Evolutionary conservation across 306 rosid genomes (phyloP).

Genomic region (Nissolia schottii): DNA sequence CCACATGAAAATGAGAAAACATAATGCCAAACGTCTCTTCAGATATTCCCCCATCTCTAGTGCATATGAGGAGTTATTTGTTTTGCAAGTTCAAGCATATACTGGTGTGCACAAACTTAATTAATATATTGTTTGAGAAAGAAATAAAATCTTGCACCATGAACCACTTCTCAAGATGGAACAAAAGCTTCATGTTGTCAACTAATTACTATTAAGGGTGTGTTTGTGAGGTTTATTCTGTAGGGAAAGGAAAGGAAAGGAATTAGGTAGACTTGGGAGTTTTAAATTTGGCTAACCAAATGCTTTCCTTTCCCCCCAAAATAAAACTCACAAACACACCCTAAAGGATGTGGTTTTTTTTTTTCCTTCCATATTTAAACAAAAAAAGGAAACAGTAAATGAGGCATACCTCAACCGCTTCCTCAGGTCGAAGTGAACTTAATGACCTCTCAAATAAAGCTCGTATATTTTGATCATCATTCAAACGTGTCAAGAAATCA

Average conservation of each 20-base stretch:
- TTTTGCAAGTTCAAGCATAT: background rate
- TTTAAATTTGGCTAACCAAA: too few relatives aligned
- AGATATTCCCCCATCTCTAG: too few relatives aligned
- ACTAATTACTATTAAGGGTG: background rate
- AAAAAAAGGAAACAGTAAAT: slow-evolving; percentile 1
- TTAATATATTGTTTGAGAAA: background rate
- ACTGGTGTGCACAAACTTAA: too few relatives aligned
- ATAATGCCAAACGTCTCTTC: too few relatives aligned
- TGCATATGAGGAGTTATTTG: background rate
- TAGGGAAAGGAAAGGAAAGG: too few relatives aligned
- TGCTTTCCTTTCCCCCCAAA: too few relatives aligned
- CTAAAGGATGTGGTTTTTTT: background rate
- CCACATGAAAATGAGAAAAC: too few relatives aligned
- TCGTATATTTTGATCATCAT: slow-evolving; percentile 92
- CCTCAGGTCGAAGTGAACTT: slow-evolving; percentile 74
- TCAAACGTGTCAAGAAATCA: slow-evolving; percentile 87
- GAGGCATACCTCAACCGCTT: slow-evolving; percentile 72
- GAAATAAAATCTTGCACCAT: background rate
- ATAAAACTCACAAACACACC: too few relatives aligned
- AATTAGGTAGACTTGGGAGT: too few relatives aligned
- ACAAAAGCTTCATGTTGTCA: background rate
- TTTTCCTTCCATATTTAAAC: too few relatives aligned
- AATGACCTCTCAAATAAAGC: slow-evolving; percentile 93
- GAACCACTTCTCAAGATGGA: background rate
- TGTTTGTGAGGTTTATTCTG: too few relatives aligned